Conservation (phyloP, 352 stramenopile genomes). For the Pythium dissimile region DNA sequence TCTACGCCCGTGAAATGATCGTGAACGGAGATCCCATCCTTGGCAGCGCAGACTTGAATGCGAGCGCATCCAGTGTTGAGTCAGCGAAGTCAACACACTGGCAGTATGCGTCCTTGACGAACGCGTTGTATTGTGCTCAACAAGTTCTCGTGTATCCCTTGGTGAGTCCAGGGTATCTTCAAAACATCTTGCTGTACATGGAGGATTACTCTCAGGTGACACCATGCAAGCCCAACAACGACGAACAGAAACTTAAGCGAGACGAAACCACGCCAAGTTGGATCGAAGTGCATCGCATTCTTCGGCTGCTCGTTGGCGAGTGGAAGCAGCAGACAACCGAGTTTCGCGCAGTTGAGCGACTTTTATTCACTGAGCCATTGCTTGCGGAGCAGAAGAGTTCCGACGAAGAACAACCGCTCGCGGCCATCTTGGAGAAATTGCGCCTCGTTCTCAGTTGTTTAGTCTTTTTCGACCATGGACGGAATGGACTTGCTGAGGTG, state of each 20-base stretch:
- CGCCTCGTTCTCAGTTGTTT: constrained; percentile 67
- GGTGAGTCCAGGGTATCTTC: constrained; percentile 55
- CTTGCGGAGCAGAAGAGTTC: neutral
- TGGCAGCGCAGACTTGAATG: neutral
- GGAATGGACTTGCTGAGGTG: constrained; percentile 38
- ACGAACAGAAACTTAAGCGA: neutral
- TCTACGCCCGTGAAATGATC: constrained; percentile 65
- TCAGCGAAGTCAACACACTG: constrained; percentile 38
- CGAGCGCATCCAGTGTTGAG: constrained; percentile 8
- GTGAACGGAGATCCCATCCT: constrained; percentile 33
- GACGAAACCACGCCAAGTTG: constrained; percentile 11
- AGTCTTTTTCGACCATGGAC: constrained; percentile 69
- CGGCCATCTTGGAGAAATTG: constrained; percentile 40
- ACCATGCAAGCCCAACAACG: constrained; percentile 17
- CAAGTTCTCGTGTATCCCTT: constrained; percentile 71
- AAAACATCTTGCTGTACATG: constrained; percentile 49
- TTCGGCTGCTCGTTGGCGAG: constrained; percentile 60
- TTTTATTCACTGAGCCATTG: constrained; percentile 43
- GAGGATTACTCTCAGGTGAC: constrained; percentile 45
- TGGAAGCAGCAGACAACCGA: constrained; percentile 63
- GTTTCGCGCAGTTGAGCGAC: constrained; percentile 45
- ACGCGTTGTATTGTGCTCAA: constrained; percentile 57
- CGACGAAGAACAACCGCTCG: neutral
- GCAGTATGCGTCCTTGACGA: constrained; percentile 54
- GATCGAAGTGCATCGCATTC: constrained; percentile 67